A percentile compares a stretch with the other conserved stretches of the same genome.
Conservation (phyloP, 2,329 filamentous ascomycete species). For the Aspergillus hiratsukae region DNA sequence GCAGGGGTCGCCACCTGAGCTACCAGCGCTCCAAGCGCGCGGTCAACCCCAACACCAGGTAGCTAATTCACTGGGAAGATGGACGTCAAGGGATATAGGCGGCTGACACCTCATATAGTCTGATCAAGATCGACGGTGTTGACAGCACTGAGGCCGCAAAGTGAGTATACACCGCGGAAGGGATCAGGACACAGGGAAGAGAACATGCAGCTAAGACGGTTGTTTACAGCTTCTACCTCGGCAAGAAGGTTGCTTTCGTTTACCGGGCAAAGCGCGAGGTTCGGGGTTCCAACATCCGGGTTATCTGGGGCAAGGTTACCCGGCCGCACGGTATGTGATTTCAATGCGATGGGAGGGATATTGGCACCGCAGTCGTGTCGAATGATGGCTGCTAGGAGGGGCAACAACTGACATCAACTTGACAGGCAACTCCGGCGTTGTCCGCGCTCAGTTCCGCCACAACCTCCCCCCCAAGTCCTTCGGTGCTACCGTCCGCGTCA, state of each 20-base stretch:
- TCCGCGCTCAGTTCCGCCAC: constrained; percentile 93
- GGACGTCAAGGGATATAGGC: constrained; percentile 9
- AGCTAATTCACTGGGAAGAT: constrained; percentile 17
- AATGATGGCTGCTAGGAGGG: not conserved
- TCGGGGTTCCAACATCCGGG: constrained; percentile 95
- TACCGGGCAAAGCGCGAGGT: constrained; percentile 94
- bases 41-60: constrained; percentile 78
- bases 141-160: constrained; percentile 83
- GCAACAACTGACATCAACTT: constrained; percentile 3
- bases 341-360: not conserved
- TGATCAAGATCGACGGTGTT: constrained; percentile 99
- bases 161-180: constrained; percentile 45
- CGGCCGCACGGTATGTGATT: constrained; percentile 75
- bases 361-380: not conserved
- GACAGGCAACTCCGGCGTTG: constrained; percentile 91
- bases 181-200: not conserved
- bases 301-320: constrained; percentile 99
- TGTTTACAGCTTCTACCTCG: constrained; percentile 73
- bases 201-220: constrained; percentile 19
- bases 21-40: constrained; percentile 94
- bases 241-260: constrained; percentile 98
- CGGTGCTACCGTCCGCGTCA: constrained; percentile 91
- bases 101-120: constrained; percentile 45
- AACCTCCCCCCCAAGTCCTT: constrained; percentile 97
- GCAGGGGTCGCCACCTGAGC: constrained; percentile 94